phyloP scores from a whole-genome alignment of 1,139 yeast genomes.

The Magnusiomyces ingens region DNA sequence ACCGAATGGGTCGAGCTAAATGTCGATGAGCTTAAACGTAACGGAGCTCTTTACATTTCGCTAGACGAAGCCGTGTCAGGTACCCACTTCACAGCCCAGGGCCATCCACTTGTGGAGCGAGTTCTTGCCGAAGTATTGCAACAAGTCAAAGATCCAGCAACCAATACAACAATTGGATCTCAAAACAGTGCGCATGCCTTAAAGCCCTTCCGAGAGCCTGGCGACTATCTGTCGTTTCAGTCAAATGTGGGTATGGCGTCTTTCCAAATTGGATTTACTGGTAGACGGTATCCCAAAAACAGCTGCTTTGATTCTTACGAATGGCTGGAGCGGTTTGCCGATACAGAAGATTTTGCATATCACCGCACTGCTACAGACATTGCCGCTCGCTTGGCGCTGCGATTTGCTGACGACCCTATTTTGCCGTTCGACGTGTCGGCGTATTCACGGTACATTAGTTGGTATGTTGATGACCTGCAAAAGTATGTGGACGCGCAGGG shows the following conservation, averaged over 20 bases:
- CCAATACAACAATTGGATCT: slow-evolving; percentile 20
- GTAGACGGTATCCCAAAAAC: slow-evolving; percentile 43
- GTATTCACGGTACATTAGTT: slow-evolving; percentile 42
- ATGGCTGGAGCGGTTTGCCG: slow-evolving; percentile 12
- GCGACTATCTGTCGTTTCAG: slow-evolving; percentile 65
- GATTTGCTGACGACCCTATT: slow-evolving; percentile 64
- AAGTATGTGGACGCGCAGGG: slow-evolving; percentile 33
- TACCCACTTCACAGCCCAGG: slow-evolving; percentile 46
- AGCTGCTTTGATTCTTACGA: slow-evolving; percentile 65
- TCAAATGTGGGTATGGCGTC: slow-evolving; percentile 65
- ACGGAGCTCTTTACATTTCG: slow-evolving; percentile 71
- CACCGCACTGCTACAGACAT: slow-evolving; percentile 56
- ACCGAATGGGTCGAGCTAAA: slow-evolving; percentile 69
- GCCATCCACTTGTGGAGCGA: slow-evolving; percentile 59
- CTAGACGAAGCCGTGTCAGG: slow-evolving; percentile 70
- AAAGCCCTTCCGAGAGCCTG: slow-evolving; percentile 26
- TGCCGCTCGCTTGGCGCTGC: slow-evolving; percentile 47
- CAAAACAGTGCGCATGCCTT: slow-evolving; percentile 19
- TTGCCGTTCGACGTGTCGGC: slow-evolving; percentile 60
- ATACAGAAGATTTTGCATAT: slow-evolving; percentile 41
- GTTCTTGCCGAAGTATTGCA: slow-evolving; percentile 40
- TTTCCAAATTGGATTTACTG: slow-evolving; percentile 48
- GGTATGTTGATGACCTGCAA: slow-evolving; percentile 46
- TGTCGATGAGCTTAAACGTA: slow-evolving; percentile 46
- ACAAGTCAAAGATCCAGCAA: slow-evolving; percentile 36